Conservation (phyloP, 805 yeast species). For the Sungouiozyma intestinalis region DNA sequence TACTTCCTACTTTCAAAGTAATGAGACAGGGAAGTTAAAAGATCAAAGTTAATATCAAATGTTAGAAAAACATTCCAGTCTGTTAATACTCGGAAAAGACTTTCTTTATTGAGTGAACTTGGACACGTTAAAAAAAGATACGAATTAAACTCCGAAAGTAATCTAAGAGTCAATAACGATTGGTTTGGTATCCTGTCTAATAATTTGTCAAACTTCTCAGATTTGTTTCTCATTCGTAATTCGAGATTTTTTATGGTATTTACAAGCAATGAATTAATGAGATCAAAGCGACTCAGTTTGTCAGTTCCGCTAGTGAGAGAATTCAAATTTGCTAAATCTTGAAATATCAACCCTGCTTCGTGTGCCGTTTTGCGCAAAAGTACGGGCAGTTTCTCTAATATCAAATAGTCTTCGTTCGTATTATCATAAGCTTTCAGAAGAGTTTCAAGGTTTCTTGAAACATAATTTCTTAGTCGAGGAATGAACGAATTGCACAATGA, state of each 20-base stretch:
- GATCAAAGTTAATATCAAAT: constrained; percentile 4
- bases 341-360: constrained; percentile 15
- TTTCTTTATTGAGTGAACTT: too few species aligned
- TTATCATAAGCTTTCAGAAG: constrained; percentile 5
- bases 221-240: constrained; percentile 46
- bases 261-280: constrained; percentile 31
- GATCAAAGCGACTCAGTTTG: constrained; percentile 13
- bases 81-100: not conserved
- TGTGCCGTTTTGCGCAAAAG: constrained; percentile 8
- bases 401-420: not conserved
- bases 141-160: constrained; percentile 30
- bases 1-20: not conserved
- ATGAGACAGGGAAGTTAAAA: constrained; percentile 3
- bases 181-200: constrained; percentile 36
- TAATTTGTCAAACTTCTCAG: constrained; percentile 3
- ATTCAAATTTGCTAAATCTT: constrained; percentile 6
- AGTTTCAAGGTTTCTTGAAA: constrained; percentile 3
- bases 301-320: not conserved
- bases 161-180: constrained; percentile 46
- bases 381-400: not conserved
- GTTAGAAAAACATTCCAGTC: constrained; percentile 6
- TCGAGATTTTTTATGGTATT: constrained; percentile 58
- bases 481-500: constrained; percentile 75
- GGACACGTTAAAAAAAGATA: not conserved
- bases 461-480: constrained; percentile 38